Evolutionary conservation across 2,329 filamentous ascomycete species (phyloP).

Genomic region (Boeremia lycopersici): DNA sequence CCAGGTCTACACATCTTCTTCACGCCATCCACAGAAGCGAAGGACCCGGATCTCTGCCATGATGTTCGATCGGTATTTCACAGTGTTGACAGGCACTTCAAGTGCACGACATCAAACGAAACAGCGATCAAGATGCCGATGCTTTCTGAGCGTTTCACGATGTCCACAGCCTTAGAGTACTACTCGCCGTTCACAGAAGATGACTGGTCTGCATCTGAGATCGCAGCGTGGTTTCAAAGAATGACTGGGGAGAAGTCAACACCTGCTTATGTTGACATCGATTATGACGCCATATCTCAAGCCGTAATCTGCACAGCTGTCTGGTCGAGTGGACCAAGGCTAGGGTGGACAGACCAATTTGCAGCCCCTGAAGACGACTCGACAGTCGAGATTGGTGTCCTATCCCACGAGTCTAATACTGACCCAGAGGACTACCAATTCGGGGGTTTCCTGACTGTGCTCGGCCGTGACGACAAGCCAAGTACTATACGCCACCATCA

Average conservation of each 20-base stretch:
- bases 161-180: constrained; percentile 71
- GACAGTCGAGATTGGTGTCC: constrained; percentile 79
- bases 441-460: constrained; percentile 76
- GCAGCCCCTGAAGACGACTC: constrained; percentile 45
- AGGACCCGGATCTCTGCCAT: constrained; percentile 16
- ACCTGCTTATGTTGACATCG: constrained; percentile 74
- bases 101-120: constrained; percentile 61
- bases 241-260: constrained; percentile 29
- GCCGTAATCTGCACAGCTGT: constrained; percentile 68
- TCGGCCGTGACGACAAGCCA: constrained; percentile 75
- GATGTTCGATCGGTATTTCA: constrained; percentile 2
- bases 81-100: constrained; percentile 43
- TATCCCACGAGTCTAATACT: constrained; percentile 68
- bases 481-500: constrained; percentile 46
- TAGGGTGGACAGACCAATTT: constrained; percentile 56
- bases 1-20: constrained; percentile 84
- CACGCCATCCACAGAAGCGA: constrained; percentile 60
- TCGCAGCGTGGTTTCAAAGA: not conserved
- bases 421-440: constrained; percentile 78
- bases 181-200: constrained; percentile 55
- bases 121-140: constrained; percentile 67
- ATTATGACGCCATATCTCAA: constrained; percentile 73
- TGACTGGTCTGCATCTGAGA: not conserved
- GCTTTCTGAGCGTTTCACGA: constrained; percentile 64
- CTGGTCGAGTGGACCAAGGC: constrained; percentile 55